Evolutionary conservation across 2,329 filamentous ascomycete genomes (phyloP).

Genomic region (Kalmusia sp.): DNA sequence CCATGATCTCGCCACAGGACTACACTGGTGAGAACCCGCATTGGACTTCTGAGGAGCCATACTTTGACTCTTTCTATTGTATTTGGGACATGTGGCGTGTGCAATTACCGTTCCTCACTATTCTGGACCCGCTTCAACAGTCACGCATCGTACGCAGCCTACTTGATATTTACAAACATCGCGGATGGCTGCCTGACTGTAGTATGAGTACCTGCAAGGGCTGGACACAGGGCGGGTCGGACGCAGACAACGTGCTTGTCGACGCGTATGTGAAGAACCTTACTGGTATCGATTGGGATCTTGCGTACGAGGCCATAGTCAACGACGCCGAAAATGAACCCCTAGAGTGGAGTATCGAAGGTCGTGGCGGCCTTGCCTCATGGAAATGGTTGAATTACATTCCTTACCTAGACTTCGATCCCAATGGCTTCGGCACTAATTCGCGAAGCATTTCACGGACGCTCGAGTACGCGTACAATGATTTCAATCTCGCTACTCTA

Average conservation of each 20-base stretch:
- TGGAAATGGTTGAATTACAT: slow-evolving; percentile 48
- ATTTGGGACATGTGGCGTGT: slow-evolving; percentile 57
- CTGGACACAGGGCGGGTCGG: slow-evolving; percentile 77
- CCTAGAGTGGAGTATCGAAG: slow-evolving; percentile 47
- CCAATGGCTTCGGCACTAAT: slow-evolving; percentile 51
- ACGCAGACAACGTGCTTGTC: slow-evolving; percentile 74
- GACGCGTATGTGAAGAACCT: slow-evolving; percentile 76
- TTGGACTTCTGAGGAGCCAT: slow-evolving; percentile 53
- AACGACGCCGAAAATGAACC: slow-evolving; percentile 50
- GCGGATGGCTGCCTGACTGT: slow-evolving; percentile 78
- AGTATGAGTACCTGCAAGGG: slow-evolving; percentile 79
- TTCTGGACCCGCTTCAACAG: slow-evolving; percentile 70
- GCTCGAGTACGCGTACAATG: slow-evolving; percentile 52
- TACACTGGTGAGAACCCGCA: slow-evolving; percentile 57
- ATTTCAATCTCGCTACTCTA: slow-evolving; percentile 67
- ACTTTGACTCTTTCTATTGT: slow-evolving; percentile 67
- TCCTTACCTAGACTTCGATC: slow-evolving; percentile 50
- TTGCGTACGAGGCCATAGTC: slow-evolving; percentile 46
- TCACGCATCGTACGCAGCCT: slow-evolving; percentile 73
- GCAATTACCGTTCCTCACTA: slow-evolving; percentile 70
- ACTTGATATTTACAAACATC: slow-evolving; percentile 74
- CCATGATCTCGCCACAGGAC: slow-evolving; percentile 55
- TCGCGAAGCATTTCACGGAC: slow-evolving; percentile 51
- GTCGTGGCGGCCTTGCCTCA: slow-evolving; percentile 44
- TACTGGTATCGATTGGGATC: slow-evolving; percentile 49